These are phyloP conservation scores for Mycena crocata DNA, from an alignment of 768 basidiomycete species.

Conservation along the genomic window DNA sequence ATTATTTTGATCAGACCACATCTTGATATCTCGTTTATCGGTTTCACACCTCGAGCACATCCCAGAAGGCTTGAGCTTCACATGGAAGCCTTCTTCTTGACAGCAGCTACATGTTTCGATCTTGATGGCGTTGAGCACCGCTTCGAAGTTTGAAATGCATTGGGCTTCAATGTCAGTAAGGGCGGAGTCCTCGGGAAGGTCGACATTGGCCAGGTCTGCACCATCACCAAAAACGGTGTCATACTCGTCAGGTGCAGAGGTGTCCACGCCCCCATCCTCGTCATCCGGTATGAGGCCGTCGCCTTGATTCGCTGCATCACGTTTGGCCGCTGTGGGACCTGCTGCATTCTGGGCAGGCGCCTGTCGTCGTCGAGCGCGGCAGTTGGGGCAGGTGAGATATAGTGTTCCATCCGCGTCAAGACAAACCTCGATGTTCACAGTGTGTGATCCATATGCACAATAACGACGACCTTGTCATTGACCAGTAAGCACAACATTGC, in stretches of 20 bases:
- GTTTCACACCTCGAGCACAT: neutral
- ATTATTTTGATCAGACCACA: slow-evolving; percentile 18
- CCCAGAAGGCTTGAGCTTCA: neutral
- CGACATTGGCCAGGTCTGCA: neutral
- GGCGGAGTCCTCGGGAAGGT: slow-evolving; percentile 6
- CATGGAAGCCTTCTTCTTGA: slow-evolving; percentile 18
- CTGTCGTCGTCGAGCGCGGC: neutral
- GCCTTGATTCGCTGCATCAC: neutral
- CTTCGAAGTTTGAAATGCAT: neutral
- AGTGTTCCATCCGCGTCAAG: neutral
- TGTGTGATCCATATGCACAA: neutral
- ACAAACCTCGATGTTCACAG: neutral
- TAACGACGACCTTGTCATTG: neutral
- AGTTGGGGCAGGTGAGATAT: neutral
- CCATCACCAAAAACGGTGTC: slow-evolving; percentile 5
- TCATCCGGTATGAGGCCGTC: neutral
- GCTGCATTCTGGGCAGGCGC: too few relatives aligned
- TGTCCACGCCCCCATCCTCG: slow-evolving; percentile 5
- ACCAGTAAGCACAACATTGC: neutral
- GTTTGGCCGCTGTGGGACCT: neutral
- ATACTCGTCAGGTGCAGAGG: slow-evolving; percentile 5
- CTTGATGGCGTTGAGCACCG: neutral
- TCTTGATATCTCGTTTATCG: neutral
- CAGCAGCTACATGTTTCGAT: neutral
- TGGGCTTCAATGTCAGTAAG: neutral